These are phyloP conservation scores for Pisolithus tinctorius DNA, from an alignment of 768 basidiomycete genomes.

Conservation along the genomic window DNA sequence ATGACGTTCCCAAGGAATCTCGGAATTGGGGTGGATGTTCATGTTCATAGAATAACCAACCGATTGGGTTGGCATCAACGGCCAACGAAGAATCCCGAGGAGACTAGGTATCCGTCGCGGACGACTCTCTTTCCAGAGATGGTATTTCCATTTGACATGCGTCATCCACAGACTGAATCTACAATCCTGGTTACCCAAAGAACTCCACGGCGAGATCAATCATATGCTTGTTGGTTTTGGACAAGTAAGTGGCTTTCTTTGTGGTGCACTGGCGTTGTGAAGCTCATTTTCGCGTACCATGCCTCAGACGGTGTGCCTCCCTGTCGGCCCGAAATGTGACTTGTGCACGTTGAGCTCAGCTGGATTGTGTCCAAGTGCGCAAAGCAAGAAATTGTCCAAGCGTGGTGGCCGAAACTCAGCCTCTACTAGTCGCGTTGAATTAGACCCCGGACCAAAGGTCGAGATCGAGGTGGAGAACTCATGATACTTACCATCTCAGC, in stretches of 20 bases:
- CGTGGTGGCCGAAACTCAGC: slow-evolving; percentile 2
- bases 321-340: slow-evolving; percentile 59
- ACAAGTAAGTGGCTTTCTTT: slow-evolving; percentile 42
- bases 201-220: slow-evolving; percentile 70
- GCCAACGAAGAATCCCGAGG: slow-evolving; percentile 80
- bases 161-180: slow-evolving; percentile 50
- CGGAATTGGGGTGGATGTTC: slow-evolving; percentile 94
- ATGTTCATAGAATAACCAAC: slow-evolving; percentile 94
- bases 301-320: slow-evolving; percentile 56
- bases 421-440: background rate
- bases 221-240: slow-evolving; percentile 80
- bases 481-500: background rate
- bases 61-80: slow-evolving; percentile 87
- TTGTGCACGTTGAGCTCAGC: slow-evolving; percentile 49
- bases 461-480: slow-evolving; percentile 31
- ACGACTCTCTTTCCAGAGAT: background rate
- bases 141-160: background rate
- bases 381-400: slow-evolving; percentile 18
- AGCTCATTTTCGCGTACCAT: background rate
- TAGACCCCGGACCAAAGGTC: slow-evolving; percentile 28
- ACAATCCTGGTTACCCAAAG: slow-evolving; percentile 77
- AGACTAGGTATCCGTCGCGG: slow-evolving; percentile 64
- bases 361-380: slow-evolving; percentile 64
- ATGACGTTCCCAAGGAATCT: slow-evolving; percentile 47
- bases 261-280: background rate